A percentile compares a stretch with the other conserved stretches of the same genome.
Evolutionary conservation across 305 asterid species (phyloP).

Genomic region (Fraxinus paxiana): DNA sequence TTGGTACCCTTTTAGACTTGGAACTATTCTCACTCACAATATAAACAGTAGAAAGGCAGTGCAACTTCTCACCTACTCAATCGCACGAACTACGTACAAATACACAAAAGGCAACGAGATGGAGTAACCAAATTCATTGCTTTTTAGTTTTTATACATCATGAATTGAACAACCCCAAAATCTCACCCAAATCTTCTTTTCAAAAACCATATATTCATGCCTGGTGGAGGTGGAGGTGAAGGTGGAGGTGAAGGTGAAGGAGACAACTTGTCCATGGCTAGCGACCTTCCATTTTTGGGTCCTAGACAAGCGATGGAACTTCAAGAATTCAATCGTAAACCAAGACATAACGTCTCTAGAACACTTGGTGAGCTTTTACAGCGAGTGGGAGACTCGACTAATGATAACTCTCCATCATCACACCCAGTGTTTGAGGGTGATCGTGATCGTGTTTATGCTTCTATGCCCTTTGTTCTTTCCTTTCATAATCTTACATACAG

Average conservation of each 20-base stretch:
- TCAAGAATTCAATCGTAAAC: slow-evolving; percentile 35
- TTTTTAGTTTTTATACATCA: neutral
- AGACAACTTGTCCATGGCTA: slow-evolving; percentile 41
- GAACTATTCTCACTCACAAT: neutral
- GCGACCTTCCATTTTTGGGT: slow-evolving; percentile 48
- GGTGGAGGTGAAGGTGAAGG: slow-evolving; percentile 36
- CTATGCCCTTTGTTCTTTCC: slow-evolving; percentile 58
- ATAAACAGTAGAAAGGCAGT: slow-evolving; percentile 42
- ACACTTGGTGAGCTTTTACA: slow-evolving; percentile 65
- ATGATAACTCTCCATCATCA: neutral
- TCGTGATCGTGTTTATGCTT: slow-evolving; percentile 20
- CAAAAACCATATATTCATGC: slow-evolving; percentile 8
- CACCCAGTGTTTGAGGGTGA: slow-evolving; percentile 33
- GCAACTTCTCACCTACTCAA: slow-evolving; percentile 65
- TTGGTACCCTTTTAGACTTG: neutral
- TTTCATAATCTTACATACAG: slow-evolving; percentile 59
- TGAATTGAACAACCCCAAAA: neutral
- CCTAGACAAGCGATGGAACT: slow-evolving; percentile 45
- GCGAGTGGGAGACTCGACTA: slow-evolving; percentile 44
- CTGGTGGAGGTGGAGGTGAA: neutral
- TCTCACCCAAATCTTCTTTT: neutral
- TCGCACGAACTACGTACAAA: neutral
- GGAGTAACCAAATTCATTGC: neutral
- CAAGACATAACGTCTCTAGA: slow-evolving; percentile 36
- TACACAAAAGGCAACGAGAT: neutral